These are phyloP conservation scores for Setaria viridis DNA, from an alignment of 202 grass and related monocot genomes.

Conservation along the genomic window DNA sequence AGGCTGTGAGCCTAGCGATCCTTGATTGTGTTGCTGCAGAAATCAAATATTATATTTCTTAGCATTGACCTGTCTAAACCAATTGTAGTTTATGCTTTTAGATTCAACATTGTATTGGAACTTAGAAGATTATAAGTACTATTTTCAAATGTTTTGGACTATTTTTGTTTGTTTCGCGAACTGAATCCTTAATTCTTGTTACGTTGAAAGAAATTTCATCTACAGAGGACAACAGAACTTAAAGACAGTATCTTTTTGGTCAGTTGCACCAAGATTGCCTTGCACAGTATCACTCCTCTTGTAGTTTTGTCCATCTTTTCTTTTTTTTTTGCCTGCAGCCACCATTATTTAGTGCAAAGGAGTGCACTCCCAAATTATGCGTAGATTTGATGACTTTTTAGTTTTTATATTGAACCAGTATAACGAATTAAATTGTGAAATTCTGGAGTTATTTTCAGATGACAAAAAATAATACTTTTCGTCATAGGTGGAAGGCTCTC, in stretches of 20 bases:
- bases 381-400: constrained; percentile 26
- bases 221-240: neutral
- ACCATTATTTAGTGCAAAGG: constrained; percentile 20
- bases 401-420: constrained; percentile 20
- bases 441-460: constrained; percentile 35
- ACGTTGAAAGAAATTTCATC: neutral
- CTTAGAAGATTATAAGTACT: neutral
- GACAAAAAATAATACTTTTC: constrained; percentile 42
- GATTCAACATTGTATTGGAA: neutral
- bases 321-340: neutral
- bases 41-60: constrained; percentile 8
- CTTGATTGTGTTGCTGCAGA: neutral
- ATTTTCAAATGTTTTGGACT: constrained; percentile 24
- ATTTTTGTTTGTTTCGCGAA: constrained; percentile 8
- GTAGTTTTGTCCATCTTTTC: neutral
- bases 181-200: constrained; percentile 14
- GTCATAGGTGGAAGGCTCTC: constrained; percentile 91
- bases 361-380: neutral
- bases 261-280: constrained; percentile 11
- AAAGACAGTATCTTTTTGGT: constrained; percentile 11
- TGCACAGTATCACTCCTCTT: neutral
- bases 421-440: constrained; percentile 37
- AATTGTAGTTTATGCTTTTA: constrained; percentile 10
- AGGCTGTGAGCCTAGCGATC: neutral
- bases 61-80: neutral